Evolutionary conservation across 2,329 filamentous ascomycete species (phyloP).

Genomic region (Colletotrichum shisoi): DNA sequence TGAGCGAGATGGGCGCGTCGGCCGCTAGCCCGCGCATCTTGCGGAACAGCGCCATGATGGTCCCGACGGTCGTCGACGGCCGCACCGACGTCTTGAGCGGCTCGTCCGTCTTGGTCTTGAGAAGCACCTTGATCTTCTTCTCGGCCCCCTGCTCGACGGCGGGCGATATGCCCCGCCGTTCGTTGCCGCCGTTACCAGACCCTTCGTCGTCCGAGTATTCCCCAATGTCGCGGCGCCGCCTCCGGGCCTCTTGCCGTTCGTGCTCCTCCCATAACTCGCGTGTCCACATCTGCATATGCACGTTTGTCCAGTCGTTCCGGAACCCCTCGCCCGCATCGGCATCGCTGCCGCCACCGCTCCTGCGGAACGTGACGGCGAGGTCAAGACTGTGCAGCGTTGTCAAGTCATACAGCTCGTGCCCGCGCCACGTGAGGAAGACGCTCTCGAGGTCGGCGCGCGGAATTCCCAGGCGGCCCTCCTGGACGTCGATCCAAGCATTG

Average conservation of each 20-base stretch:
- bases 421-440: constrained; percentile 82
- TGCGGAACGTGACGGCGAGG: constrained; percentile 57
- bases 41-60: constrained; percentile 70
- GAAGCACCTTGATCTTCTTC: constrained; percentile 58
- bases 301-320: constrained; percentile 59
- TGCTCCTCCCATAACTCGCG: constrained; percentile 64
- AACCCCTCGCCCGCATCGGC: constrained; percentile 54
- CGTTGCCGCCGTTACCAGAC: constrained; percentile 39
- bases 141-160: constrained; percentile 43
- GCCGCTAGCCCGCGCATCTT: constrained; percentile 59
- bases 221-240: constrained; percentile 54
- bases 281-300: constrained; percentile 83
- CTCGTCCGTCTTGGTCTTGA: constrained; percentile 62
- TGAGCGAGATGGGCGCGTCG: constrained; percentile 65
- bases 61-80: constrained; percentile 65
- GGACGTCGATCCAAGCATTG: constrained; percentile 72
- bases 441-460: constrained; percentile 55
- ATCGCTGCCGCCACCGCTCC: constrained; percentile 48
- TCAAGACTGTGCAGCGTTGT: constrained; percentile 76
- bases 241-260: constrained; percentile 58
- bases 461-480: constrained; percentile 54
- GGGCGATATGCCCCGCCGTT: constrained; percentile 3
- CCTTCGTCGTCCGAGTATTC: constrained; percentile 50
- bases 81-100: constrained; percentile 61
- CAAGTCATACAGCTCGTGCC: constrained; percentile 74